Base-by-base conservation (phyloP, 2,329 filamentous ascomycete species). In the Aspergillus unguis region DNA sequence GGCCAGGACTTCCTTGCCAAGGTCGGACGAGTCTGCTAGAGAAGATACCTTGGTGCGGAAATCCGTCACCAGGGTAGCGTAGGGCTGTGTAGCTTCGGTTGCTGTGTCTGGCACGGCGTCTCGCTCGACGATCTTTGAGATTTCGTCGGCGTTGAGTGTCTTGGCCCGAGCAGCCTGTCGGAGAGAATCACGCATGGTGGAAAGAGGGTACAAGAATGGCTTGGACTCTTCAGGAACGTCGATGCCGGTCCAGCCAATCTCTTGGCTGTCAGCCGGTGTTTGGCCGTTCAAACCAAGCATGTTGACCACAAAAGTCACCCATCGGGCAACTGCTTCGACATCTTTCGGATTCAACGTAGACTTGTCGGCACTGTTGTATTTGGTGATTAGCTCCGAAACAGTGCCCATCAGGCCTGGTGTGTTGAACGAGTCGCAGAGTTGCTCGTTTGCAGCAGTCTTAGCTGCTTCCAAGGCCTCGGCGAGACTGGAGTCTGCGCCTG, bases 361-460 rank as follows among this genome's bases (percentile, higher is more conserved):
- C 48, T 75, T 76, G 48, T 76, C 69, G 11, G 74, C 71, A 27
- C 75, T 76, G 71, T 96, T 96, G 65, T 87, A 87, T 38, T 87
- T 83, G 44, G 85, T 87, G 56, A 96, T 86, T 26, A 96, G 75
- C 51, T 89, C 84, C 2, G 85, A 83, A 43, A 96, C 86, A n/a
- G 84, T 75, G 44, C 82, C 81, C 87, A 96, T 90, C 4, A 86
- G 90, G 46, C 78, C 76, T 1, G 88, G 85, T 0, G 92, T 96
- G 71, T 96, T 87, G 69, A 96, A 95, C 0, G 91, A 96, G 72
- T 95, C 90, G 61, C 80, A 80, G 11, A 96, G 78, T 1, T 87
- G 86, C 38, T 76, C 75, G 62, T 86, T 74, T n/a, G 86, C 78
- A 23, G 76, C 74, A 9, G 70, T 64, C 8, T 58, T 53, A 28